phyloP scores from a whole-genome alignment of 176 grass and related monocot species.

The Oryza australiensis region DNA sequence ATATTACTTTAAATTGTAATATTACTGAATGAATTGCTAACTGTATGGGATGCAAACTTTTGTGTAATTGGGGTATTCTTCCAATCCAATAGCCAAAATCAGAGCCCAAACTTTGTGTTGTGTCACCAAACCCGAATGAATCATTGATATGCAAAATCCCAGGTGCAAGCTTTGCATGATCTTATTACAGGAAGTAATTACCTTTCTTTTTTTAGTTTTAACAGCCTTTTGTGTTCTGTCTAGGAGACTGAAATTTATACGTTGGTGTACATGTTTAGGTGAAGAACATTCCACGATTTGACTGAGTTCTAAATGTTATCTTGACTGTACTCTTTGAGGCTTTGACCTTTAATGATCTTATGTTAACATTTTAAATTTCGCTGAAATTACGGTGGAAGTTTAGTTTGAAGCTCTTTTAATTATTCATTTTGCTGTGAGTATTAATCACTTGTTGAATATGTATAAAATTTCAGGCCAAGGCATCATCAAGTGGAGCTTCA shows the following conservation, averaged over 20 bases:
- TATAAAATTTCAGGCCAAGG: slow-evolving; percentile 57
- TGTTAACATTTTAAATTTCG: neutral
- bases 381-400: neutral
- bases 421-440: slow-evolving; percentile 25
- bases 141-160: neutral
- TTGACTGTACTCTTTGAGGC: neutral
- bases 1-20: neutral
- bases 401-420: neutral
- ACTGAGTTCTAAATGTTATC: neutral
- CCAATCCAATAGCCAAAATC: neutral
- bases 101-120: neutral
- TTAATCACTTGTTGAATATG: slow-evolving; percentile 16
- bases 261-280: neutral
- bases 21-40: neutral
- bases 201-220: neutral
- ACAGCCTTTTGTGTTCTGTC: neutral
- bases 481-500: slow-evolving; percentile 68
- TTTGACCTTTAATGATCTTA: neutral
- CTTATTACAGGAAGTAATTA: neutral
- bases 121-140: neutral
- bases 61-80: neutral
- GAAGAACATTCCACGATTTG: neutral
- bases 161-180: neutral
- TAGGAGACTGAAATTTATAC: neutral
- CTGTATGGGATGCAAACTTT: neutral